phyloP scores from a whole-genome alignment of 179 eudicot genomes.

The Silene coronaria region DNA sequence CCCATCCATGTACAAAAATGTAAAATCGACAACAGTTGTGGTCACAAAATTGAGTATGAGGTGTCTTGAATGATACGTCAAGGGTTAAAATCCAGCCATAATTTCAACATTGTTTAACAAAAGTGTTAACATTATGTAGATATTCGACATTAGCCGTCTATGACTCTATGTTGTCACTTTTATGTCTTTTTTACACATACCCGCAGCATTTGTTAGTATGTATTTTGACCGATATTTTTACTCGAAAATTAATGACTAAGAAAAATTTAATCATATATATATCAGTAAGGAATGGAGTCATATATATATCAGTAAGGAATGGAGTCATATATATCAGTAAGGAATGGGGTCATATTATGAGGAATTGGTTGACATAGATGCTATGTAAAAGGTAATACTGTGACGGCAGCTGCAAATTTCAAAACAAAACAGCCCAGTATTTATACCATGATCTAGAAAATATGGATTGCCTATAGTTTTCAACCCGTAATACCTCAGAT shows the following conservation, averaged over 20 bases:
- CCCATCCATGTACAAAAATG: neutral
- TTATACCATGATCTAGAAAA: no score
- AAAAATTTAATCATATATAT: neutral
- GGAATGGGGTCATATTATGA: neutral
- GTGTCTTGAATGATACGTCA: neutral
- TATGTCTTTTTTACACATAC: neutral
- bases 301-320: no score
- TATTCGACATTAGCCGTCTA: neutral
- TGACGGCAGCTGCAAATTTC: no score
- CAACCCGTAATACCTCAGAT: no score
- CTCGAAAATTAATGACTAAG: neutral
- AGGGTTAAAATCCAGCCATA: neutral
- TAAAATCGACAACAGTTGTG: neutral
- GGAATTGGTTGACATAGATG: neutral
- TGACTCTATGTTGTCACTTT: neutral
- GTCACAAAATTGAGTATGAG: neutral
- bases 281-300: neutral
- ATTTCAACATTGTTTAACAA: neutral
- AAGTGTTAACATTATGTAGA: neutral
- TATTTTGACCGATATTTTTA: neutral
- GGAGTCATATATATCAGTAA: neutral
- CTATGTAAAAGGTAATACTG: no score
- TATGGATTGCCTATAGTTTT: no score
- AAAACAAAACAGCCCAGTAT: neutral
- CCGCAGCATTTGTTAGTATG: neutral